Conservation (phyloP, 2,329 filamentous ascomycete genomes). For the Talaromyces albobiverticillius region DNA sequence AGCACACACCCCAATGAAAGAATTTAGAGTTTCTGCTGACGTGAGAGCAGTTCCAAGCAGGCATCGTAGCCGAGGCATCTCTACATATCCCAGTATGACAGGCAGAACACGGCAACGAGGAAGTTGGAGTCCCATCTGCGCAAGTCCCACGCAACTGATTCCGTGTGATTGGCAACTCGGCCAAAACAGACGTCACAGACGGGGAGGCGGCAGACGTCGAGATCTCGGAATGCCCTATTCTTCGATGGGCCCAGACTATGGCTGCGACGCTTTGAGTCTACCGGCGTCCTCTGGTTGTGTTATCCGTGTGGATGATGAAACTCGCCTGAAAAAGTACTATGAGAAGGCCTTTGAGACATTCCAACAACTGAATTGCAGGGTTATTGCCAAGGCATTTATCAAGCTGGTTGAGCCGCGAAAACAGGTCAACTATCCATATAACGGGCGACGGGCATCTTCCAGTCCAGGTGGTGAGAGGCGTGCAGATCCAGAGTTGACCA, state of each 20-base stretch:
- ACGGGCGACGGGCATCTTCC: constrained; percentile 30
- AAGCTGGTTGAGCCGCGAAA: constrained; percentile 44
- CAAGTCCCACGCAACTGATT: constrained; percentile 9
- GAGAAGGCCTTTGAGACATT: constrained; percentile 36
- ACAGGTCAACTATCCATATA: constrained; percentile 45
- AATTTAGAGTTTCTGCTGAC: neutral
- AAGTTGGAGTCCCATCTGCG: constrained; percentile 21
- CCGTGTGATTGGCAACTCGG: constrained; percentile 17
- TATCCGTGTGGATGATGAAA: constrained; percentile 25
- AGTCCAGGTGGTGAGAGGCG: constrained; percentile 23
- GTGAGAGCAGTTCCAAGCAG: neutral
- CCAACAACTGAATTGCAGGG: constrained; percentile 41
- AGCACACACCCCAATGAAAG: constrained; percentile 10
- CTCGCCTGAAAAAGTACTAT: constrained; percentile 33
- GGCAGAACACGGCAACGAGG: constrained; percentile 15
- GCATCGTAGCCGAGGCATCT: constrained; percentile 3
- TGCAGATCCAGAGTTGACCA: constrained; percentile 38
- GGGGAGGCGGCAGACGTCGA: constrained; percentile 10
- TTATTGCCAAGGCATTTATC: constrained; percentile 43
- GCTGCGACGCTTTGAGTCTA: constrained; percentile 31
- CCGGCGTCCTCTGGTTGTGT: constrained; percentile 22
- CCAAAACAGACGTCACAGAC: constrained; percentile 16
- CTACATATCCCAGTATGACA: constrained; percentile 5
- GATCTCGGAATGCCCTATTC: neutral
- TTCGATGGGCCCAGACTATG: constrained; percentile 31